These are phyloP conservation scores for Lanmaoa rubissima DNA, from an alignment of 768 basidiomycete genomes.

Conservation along the genomic window DNA sequence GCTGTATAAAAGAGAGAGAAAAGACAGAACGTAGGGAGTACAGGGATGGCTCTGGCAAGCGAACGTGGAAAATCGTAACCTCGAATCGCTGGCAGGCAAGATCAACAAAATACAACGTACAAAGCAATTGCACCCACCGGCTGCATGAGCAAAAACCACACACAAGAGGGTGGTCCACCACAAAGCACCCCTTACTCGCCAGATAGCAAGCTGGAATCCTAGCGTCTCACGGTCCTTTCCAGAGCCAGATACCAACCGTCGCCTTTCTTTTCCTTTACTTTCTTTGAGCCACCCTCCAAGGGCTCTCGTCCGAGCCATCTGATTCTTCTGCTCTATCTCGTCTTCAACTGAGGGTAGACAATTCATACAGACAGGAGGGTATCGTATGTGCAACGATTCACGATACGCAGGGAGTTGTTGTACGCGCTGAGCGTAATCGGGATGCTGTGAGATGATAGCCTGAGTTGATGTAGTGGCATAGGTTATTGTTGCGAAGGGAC, in stretches of 20 bases:
- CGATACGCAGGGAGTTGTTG: conserved; percentile 69
- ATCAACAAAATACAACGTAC: conserved; percentile 1
- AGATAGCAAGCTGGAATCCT: conserved; percentile 52
- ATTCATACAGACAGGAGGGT: conserved; percentile 79
- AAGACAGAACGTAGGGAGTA: conserved; percentile 49
- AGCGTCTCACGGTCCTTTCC: conserved; percentile 43
- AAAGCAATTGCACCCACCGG: conserved; percentile 40
- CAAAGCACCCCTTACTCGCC: conserved; percentile 67
- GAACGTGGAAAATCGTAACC: conserved; percentile 19
- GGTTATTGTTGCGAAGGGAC: conserved; percentile 19
- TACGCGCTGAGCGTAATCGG: conserved; percentile 63
- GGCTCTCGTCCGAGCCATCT: conserved; percentile 78
- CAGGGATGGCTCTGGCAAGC: conserved; percentile 31
- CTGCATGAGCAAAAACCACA: conserved; percentile 41
- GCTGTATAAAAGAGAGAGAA: conserved; percentile 73
- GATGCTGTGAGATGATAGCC: conserved; percentile 50
- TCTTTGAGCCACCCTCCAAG: conserved; percentile 68
- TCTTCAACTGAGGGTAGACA: conserved; percentile 83
- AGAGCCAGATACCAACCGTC: conserved; percentile 45
- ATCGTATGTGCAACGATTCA: conserved; percentile 71
- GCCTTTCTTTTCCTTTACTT: conserved; percentile 63
- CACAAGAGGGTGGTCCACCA: conserved; percentile 53
- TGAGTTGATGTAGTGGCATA: neutral
- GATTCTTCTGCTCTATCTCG: conserved; percentile 72
- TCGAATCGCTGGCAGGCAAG: conserved; percentile 17